Evolutionary conservation across 2,329 filamentous ascomycete genomes (phyloP).

Genomic region (Hymenoscyphus infarciens): DNA sequence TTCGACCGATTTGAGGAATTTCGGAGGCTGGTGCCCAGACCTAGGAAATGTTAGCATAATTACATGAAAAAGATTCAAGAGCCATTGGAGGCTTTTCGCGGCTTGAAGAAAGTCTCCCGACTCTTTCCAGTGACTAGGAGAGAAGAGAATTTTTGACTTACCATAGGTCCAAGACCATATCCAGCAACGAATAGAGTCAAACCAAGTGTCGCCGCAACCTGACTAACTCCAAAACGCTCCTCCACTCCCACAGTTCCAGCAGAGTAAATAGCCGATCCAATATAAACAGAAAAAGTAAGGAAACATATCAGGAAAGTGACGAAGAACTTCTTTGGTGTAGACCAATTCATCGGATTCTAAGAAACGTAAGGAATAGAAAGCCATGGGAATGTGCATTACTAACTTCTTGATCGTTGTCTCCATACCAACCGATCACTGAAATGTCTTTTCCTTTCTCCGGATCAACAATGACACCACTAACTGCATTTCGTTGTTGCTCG

Average conservation of each 20-base stretch:
- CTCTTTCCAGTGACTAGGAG: no score
- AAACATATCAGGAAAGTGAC: conserved; percentile 45
- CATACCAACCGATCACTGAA: conserved; percentile 50
- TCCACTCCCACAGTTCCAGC: conserved; percentile 41
- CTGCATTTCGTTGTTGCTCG: conserved; percentile 33
- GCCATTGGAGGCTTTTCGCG: background rate
- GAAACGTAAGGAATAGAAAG: background rate
- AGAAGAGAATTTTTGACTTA: background rate
- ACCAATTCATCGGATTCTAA: conserved; percentile 51
- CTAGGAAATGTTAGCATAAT: background rate
- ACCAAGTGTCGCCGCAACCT: conserved; percentile 50
- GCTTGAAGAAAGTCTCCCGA: background rate
- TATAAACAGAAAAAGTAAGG: conserved; percentile 56
- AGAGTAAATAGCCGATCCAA: conserved; percentile 45
- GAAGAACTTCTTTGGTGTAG: conserved; percentile 38
- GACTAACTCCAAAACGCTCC: conserved; percentile 48
- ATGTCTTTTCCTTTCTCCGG: conserved; percentile 50
- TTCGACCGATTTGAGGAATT: conserved; percentile 63
- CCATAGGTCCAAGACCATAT: conserved; percentile 58
- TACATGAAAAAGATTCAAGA: background rate
- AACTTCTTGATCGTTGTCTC: conserved; percentile 44
- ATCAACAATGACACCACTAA: conserved; percentile 43
- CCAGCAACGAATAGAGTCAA: conserved; percentile 59
- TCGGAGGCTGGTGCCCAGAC: conserved; percentile 64
- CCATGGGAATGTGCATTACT: conserved; percentile 9